Evolutionary conservation across 2,329 filamentous ascomycete genomes (phyloP), one percentile per base, ranked within the genome.

Genomic region (Sporothrix globosa): DNA sequence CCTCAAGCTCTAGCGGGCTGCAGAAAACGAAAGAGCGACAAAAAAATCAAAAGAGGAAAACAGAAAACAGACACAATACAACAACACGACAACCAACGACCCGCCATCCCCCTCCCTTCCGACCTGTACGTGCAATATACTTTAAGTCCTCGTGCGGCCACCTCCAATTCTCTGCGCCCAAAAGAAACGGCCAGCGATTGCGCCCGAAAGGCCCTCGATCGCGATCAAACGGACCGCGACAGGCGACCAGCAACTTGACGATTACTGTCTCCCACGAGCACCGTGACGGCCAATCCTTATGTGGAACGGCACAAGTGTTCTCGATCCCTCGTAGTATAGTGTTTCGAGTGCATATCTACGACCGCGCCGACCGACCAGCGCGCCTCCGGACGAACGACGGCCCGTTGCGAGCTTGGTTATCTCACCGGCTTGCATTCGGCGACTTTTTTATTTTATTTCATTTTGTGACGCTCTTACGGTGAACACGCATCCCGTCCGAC

Each of bases 1-100:
- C 66, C 66, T 68, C 66, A 68, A 34, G 52, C 56, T 14, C 34
- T 17, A 58, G 52, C 44, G 21, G 52, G 54, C 67, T 44, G 41
- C 52, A n/a, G 58, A 70, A 67, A 63, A 67, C 46, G 17, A 63
- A 56, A 27, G 46, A n/a, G 41, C 14, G 50, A 21, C 11, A 30
- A 66, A 61, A 66, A 69, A 69, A 65, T 34, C 10, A 14, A 54
- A 54, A 50, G 44, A 53, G 53, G 39, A 53, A 53, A 19, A 30
- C 27, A 39, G 5, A 54, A 69, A 30, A 21, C n/a, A 46, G 17
- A 19, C 34, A 46, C 27, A 21, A 52, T 39, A 46, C 34, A 39
- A n/a, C 53, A 54, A 10, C 27, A 52, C 65, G 50, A 30, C 66
- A 34, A 34, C 27, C 52, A 30, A 39, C 46, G 19, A 39, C 63